Percentiles rank a stretch among this genome's conserved stretches.
These are phyloP conservation scores for Tricharina praecox DNA, from an alignment of 495 filamentous ascomycete species.

Conservation along the genomic window DNA sequence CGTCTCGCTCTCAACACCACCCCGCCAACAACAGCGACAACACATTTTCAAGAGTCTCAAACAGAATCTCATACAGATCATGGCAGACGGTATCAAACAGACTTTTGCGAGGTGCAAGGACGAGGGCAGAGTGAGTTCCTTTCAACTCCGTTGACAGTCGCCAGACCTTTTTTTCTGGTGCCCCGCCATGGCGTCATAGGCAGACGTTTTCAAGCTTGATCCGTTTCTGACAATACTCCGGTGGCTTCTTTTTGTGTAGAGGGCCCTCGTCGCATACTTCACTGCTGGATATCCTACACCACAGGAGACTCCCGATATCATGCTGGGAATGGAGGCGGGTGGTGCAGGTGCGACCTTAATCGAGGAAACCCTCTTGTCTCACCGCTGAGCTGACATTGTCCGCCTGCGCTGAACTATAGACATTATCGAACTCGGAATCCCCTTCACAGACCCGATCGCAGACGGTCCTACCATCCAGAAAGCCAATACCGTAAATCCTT, in stretches of 20 bases:
- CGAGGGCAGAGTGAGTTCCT: constrained; percentile 41
- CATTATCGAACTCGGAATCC: constrained; percentile 70
- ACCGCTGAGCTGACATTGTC: constrained; percentile 2
- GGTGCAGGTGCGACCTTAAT: constrained; percentile 79
- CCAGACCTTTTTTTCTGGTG: background rate
- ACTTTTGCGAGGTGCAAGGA: constrained; percentile 80
- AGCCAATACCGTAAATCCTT: constrained; percentile 50
- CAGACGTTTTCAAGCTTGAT: constrained; percentile 1
- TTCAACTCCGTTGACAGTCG: background rate
- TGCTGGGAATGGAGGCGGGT: constrained; percentile 81
- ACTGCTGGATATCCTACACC: constrained; percentile 85
- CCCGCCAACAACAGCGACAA: background rate
- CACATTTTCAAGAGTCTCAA: background rate
- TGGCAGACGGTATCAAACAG: constrained; percentile 58
- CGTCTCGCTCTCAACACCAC: background rate
- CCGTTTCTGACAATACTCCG: constrained; percentile 14
- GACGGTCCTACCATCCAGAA: constrained; percentile 91
- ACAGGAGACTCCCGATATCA: constrained; percentile 61
- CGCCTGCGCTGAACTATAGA: constrained; percentile 38
- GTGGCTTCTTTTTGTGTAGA: constrained; percentile 28
- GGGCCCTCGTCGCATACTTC: constrained; percentile 86
- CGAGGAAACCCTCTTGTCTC: background rate
- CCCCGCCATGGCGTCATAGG: background rate
- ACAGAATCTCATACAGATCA: constrained; percentile 2
- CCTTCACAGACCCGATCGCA: constrained; percentile 95